Evolutionary conservation across 306 rosid species (phyloP).

Genomic region (Cotoneaster glaucophyllus): DNA sequence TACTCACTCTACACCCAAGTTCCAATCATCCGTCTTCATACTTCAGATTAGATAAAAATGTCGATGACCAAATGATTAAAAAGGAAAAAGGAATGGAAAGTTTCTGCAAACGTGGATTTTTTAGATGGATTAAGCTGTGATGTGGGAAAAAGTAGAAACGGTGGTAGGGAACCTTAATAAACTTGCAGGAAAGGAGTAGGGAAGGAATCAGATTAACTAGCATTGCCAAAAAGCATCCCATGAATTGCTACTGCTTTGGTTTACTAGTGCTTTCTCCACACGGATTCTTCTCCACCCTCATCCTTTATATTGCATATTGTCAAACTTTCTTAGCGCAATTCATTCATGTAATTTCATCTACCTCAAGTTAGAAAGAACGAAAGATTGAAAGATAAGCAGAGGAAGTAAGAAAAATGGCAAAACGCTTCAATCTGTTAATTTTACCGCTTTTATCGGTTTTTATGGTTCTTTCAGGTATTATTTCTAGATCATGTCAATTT

Average conservation of each 20-base stretch:
- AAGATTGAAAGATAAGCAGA: background rate
- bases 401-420: slow-evolving; percentile 22
- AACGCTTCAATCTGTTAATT: slow-evolving; percentile 22
- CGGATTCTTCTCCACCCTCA: slow-evolving; percentile 43
- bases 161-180: slow-evolving; percentile 37
- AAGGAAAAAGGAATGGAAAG: background rate
- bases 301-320: slow-evolving; percentile 23
- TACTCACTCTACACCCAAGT: no score
- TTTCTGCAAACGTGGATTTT: background rate
- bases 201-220: slow-evolving; percentile 39
- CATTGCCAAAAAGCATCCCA: slow-evolving; percentile 19
- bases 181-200: slow-evolving; percentile 52
- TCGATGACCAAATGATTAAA: no score
- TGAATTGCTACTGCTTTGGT: slow-evolving; percentile 16
- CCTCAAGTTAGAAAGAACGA: background rate
- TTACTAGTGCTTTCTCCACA: slow-evolving; percentile 32
- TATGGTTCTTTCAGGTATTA: slow-evolving; percentile 46
- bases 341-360: background rate
- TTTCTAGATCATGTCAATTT: background rate
- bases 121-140: background rate
- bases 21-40: no score
- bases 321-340: background rate
- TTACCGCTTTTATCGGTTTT: slow-evolving; percentile 28
- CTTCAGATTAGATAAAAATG: no score
- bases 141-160: background rate